A percentile compares a stretch with the other conserved stretches of the same genome.
Conservation (phyloP, 2,329 filamentous ascomycete genomes). For the Arthrobotrys sphaeroides region DNA sequence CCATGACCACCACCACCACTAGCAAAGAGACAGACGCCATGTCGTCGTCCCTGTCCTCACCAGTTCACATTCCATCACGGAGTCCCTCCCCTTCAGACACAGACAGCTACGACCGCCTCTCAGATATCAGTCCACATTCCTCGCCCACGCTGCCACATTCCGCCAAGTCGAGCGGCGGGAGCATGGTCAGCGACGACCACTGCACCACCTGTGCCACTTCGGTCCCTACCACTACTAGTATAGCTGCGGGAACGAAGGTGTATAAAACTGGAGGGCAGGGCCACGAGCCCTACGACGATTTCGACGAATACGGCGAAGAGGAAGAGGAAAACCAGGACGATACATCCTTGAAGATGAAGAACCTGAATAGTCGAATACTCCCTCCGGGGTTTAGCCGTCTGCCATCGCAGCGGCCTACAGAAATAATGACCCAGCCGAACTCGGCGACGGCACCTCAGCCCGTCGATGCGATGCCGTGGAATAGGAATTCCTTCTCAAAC, state of each 20-base stretch:
- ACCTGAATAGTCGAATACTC: background rate
- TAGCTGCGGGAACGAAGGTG: background rate
- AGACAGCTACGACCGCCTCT: conserved; percentile 38
- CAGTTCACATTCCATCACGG: conserved; percentile 14
- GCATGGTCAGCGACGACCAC: conserved; percentile 8
- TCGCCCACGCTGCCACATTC: conserved; percentile 21
- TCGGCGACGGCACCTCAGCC: background rate
- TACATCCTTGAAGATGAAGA: no score
- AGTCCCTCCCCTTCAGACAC: conserved; percentile 11
- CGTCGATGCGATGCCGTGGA: background rate
- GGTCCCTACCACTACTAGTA: background rate
- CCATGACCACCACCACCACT: background rate
- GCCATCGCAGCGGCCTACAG: no score
- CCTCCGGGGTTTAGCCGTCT: background rate
- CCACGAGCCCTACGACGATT: no score
- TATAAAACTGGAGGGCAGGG: background rate
- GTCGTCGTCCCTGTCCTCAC: background rate
- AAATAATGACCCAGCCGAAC: conserved; percentile 2
- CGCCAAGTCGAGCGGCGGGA: conserved; percentile 4
- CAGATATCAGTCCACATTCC: conserved; percentile 43
- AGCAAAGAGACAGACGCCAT: background rate
- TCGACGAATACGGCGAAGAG: no score
- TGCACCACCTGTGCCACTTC: no score
- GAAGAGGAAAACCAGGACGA: no score
- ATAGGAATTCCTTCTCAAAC: conserved; percentile 31